Evolutionary conservation across 2,329 filamentous ascomycete species (phyloP), one percentile per base, ranked within the genome.

Genomic region (Acrocalymma vagum): DNA sequence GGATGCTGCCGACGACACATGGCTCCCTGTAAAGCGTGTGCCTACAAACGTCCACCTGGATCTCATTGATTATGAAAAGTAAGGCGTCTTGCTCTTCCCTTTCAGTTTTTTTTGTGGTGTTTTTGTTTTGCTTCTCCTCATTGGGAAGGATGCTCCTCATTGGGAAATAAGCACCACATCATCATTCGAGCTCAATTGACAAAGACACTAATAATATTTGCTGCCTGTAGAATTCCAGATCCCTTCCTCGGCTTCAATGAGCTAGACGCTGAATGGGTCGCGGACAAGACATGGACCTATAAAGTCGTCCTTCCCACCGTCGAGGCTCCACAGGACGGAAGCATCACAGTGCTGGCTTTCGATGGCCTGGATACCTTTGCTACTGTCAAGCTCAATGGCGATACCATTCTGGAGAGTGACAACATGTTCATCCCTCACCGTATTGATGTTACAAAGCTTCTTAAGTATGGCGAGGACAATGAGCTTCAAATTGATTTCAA

Each of bases 351-450:
- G 11, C 67, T 86, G 5, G 79, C 82, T 8, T 85, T 86, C 42
- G 77, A 85, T 51, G 84, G 84, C 0, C 75, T 86, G 2, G 84
- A 86, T 55, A 86, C 83, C 0, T 84, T 83, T 48, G 81, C 82
- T 1, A 80, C 74, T 0, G 81, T 85, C 23, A 72, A 55, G 8
- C 71, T 86, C 13, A 83, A 86, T 51, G 79, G 73, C 8, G 55
- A 69, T 1, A 60, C 70, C 17, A 78, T 86, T 6, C 69, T 85
- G 9, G 62, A 75, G 45, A 77, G 78, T 8, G 79, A 84, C 47
- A 86, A 86, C 63, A 85, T 85, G 83, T 86, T 84, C 55, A 56
- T 83, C n/a, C 73, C 76, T 6, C 74, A 85, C 50, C 76, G 82
- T 0, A 64, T 84, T 14, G 64, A 80, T 39, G 69, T 86, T 20